These are phyloP conservation scores for Malus sieversii DNA, from an alignment of 306 rosid species.

Conservation along the genomic window DNA sequence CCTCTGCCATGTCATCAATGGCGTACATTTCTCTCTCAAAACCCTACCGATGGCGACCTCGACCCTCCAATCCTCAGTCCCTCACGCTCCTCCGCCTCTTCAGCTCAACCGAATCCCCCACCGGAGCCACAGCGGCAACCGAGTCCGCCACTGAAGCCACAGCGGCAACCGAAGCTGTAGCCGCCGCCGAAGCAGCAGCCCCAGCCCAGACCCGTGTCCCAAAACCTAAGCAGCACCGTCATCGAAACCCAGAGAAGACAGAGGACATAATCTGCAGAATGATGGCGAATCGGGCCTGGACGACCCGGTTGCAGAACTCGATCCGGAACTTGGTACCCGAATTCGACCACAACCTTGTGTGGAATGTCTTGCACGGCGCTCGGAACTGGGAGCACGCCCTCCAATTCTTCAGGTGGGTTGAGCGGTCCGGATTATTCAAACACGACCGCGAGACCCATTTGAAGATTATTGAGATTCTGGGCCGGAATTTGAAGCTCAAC, in stretches of 20 bases:
- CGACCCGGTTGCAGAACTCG: conserved; percentile 78
- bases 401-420: conserved; percentile 86
- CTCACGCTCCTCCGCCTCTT: conserved; percentile 25
- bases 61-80: conserved; percentile 19
- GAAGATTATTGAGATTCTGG: conserved; percentile 71
- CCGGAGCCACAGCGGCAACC: background rate
- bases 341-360: conserved; percentile 63
- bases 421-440: conserved; percentile 51
- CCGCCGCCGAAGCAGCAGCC: background rate
- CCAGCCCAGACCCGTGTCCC: conserved; percentile 16
- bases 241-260: conserved; percentile 37
- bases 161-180: background rate
- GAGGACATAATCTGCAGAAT: conserved; percentile 53
- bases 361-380: conserved; percentile 63
- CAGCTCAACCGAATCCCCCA: conserved; percentile 21
- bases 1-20: conserved; percentile 26
- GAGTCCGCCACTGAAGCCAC: background rate
- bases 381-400: conserved; percentile 62
- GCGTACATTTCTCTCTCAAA: conserved; percentile 44
- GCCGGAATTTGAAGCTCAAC: conserved; percentile 64
- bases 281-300: conserved; percentile 91
- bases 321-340: conserved; percentile 56
- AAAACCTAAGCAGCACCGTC: conserved; percentile 20
- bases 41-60: conserved; percentile 38
- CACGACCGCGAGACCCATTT: conserved; percentile 70